phyloP scores from a whole-genome alignment of 2,329 filamentous ascomycete species.

The Cyanodermella asteris region DNA sequence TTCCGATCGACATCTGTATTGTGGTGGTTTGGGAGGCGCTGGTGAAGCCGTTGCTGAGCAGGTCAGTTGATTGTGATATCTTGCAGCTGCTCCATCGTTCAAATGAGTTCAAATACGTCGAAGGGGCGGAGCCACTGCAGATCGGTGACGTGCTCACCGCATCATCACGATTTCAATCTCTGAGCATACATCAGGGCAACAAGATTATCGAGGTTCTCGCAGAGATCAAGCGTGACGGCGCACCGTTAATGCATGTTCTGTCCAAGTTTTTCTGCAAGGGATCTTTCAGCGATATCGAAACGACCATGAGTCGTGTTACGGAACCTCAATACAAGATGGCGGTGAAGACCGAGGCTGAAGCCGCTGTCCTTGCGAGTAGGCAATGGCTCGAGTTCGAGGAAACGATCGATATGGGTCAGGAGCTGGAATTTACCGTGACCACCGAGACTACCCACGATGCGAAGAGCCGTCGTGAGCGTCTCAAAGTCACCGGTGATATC shows the following conservation, averaged over 20 bases:
- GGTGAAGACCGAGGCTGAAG: neutral
- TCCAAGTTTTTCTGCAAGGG: slow-evolving; percentile 5
- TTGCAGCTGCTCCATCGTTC: slow-evolving; percentile 5
- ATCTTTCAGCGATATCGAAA: slow-evolving; percentile 3
- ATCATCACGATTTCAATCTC: slow-evolving; percentile 1
- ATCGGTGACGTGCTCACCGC: slow-evolving; percentile 2
- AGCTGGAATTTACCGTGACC: slow-evolving; percentile 2
- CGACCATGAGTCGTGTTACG: neutral
- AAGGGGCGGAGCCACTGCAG: slow-evolving; percentile 1
- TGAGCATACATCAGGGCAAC: slow-evolving; percentile 2
- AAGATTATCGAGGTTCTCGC: slow-evolving; percentile 3
- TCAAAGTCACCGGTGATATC: slow-evolving; percentile 3
- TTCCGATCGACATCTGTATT: slow-evolving; percentile 2
- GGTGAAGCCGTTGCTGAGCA: slow-evolving; percentile 3
- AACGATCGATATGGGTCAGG: slow-evolving; percentile 1
- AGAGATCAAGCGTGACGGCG: slow-evolving; percentile 2
- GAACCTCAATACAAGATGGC: slow-evolving; percentile 2
- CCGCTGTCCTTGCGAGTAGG: slow-evolving; percentile 2
- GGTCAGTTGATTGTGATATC: slow-evolving; percentile 4
- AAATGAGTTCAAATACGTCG: slow-evolving; percentile 3
- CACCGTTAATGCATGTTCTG: slow-evolving; percentile 1
- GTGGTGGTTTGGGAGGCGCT: slow-evolving; percentile 5
- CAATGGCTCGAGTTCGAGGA: slow-evolving; percentile 3
- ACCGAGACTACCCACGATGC: no score
- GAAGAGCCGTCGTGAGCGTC: no score